Percentiles rank a stretch among this genome's conserved stretches.
phyloP scores from a whole-genome alignment of 805 yeast species.

The Saturnispora silvae region DNA sequence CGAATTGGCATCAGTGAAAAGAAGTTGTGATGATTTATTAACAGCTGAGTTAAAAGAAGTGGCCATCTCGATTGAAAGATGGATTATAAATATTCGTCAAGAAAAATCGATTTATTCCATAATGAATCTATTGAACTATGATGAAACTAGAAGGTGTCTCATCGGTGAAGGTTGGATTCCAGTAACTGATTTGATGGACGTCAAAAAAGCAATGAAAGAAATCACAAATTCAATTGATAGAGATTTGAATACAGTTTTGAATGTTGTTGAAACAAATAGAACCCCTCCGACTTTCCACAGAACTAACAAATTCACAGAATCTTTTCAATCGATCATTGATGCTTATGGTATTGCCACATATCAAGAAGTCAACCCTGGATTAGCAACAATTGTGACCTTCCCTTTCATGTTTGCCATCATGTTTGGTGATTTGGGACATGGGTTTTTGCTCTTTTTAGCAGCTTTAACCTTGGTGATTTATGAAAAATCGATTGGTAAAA shows the following conservation, averaged over 20 bases:
- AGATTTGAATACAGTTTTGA: slow-evolving; percentile 41
- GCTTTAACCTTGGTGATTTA: slow-evolving; percentile 44
- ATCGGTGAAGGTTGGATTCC: slow-evolving; percentile 98
- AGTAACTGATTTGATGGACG: slow-evolving; percentile 53
- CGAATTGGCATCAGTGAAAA: slow-evolving; percentile 41
- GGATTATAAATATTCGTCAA: slow-evolving; percentile 60
- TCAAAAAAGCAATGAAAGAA: slow-evolving; percentile 56
- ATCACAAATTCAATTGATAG: slow-evolving; percentile 42
- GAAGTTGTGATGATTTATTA: slow-evolving; percentile 57
- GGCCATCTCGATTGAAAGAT: slow-evolving; percentile 61
- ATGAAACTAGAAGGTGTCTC: slow-evolving; percentile 72
- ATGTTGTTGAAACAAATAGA: slow-evolving; percentile 52
- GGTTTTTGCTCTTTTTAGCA: slow-evolving; percentile 46
- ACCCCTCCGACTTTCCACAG: slow-evolving; percentile 66
- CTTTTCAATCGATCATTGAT: slow-evolving; percentile 61
- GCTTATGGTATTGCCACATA: slow-evolving; percentile 74
- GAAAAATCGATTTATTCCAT: slow-evolving; percentile 78
- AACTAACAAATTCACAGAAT: slow-evolving; percentile 57
- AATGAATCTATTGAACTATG: slow-evolving; percentile 71
- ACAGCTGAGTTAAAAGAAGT: slow-evolving; percentile 69
- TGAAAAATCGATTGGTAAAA: slow-evolving; percentile 40
- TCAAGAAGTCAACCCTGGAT: slow-evolving; percentile 66
- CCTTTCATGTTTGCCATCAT: slow-evolving; percentile 78
- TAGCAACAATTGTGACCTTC: slow-evolving; percentile 67
- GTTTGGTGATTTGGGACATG: slow-evolving; percentile 80